Evolutionary conservation across 257 asterid genomes (phyloP).

Genomic region (Solanum pinnatisectum): DNA sequence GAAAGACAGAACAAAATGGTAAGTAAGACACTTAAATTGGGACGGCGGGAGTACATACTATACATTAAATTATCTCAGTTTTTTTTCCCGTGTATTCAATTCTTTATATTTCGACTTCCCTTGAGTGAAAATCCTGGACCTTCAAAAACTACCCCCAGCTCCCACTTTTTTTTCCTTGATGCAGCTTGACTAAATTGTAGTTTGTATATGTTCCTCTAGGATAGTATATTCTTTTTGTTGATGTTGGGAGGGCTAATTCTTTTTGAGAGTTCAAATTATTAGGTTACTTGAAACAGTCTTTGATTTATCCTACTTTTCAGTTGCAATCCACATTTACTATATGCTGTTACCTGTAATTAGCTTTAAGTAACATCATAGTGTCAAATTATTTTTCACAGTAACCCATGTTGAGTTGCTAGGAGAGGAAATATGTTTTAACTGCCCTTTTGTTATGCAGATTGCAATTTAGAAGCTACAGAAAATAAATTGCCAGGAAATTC

Average conservation of each 20-base stretch:
- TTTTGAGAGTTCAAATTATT: background rate
- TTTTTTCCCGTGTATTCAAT: background rate
- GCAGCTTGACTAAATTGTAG: background rate
- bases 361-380: background rate
- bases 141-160: background rate
- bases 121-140: background rate
- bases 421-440: background rate
- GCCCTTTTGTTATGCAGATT: slow-evolving; percentile 8
- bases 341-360: background rate
- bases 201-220: background rate
- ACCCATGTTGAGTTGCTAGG: background rate
- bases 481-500: slow-evolving; percentile 5
- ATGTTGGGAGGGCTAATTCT: background rate
- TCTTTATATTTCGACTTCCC: background rate
- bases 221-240: background rate
- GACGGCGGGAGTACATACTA: background rate
- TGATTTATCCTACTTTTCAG: background rate
- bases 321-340: background rate
- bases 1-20: background rate
- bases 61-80: background rate
- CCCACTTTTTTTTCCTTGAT: background rate
- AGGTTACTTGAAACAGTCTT: background rate
- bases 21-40: background rate
- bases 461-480: background rate
- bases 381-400: background rate